Evolutionary conservation across 805 yeast genomes (phyloP).

Genomic region (Ogataea dorogensis): DNA sequence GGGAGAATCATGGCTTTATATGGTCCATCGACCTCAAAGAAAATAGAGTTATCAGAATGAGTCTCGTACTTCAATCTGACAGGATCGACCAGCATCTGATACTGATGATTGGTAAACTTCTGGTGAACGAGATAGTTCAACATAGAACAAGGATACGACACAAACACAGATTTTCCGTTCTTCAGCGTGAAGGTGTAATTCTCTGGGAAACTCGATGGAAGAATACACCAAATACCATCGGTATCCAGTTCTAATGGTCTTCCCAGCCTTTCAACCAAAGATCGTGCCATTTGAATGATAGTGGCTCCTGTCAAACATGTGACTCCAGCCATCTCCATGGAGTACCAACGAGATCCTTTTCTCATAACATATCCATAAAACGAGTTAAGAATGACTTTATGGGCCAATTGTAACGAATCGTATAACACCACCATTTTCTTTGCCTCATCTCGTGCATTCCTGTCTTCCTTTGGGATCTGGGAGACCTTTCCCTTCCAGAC

Average conservation of each 20-base stretch:
- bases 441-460: constrained; percentile 78
- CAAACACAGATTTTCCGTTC: constrained; percentile 71
- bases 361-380: constrained; percentile 99
- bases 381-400: constrained; percentile 92
- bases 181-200: constrained; percentile 67
- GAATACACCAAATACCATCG: constrained; percentile 99
- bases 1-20: constrained; percentile 97
- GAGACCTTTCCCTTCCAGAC: constrained; percentile 85
- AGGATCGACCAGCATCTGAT: constrained; percentile 80
- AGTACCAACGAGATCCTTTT: constrained; percentile 98
- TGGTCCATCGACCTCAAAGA: constrained; percentile 98
- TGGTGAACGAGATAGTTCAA: constrained; percentile 89
- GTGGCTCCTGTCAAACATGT: constrained; percentile 98
- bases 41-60: constrained; percentile 86
- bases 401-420: constrained; percentile 95
- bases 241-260: constrained; percentile 96
- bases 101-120: constrained; percentile 89
- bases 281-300: constrained; percentile 94
- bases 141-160: constrained; percentile 96
- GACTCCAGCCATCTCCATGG: constrained; percentile 99
- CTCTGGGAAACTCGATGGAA: constrained; percentile 93
- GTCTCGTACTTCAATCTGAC: constrained; percentile 67
- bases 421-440: constrained; percentile 89
- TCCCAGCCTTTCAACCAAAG: constrained; percentile 87
- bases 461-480: constrained; percentile 51